Conservation (phyloP, 2,329 filamentous ascomycete genomes). For the Aspergillus fijiensis region DNA sequence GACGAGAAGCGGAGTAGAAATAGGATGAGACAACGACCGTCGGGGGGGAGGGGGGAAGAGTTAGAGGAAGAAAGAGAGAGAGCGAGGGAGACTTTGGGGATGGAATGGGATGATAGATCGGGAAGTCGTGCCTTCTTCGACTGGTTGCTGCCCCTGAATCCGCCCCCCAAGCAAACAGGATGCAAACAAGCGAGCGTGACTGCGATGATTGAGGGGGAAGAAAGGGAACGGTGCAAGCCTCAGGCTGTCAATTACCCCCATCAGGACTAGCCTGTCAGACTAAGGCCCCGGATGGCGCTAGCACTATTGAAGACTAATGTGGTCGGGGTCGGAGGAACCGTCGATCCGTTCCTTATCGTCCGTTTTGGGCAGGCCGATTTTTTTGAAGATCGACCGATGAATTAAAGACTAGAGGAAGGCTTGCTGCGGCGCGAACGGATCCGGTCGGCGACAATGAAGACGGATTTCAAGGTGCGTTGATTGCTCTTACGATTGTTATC, state of each 20-base stretch:
- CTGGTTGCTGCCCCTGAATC: constrained; percentile 36
- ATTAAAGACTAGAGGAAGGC: constrained; percentile 13
- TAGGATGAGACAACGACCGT: constrained; percentile 15
- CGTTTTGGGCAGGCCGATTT: constrained; percentile 22
- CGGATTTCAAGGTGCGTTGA: constrained; percentile 81
- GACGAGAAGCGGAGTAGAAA: neutral
- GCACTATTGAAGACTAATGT: constrained; percentile 24
- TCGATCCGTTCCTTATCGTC: constrained; percentile 29
- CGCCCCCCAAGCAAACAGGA: constrained; percentile 11
- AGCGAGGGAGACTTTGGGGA: neutral
- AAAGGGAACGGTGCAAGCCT: neutral
- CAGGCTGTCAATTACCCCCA: neutral
- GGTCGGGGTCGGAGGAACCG: constrained; percentile 28
- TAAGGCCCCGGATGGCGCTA: constrained; percentile 33
- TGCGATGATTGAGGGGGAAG: constrained; percentile 17
- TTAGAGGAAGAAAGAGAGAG: constrained; percentile 17
- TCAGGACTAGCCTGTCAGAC: neutral
- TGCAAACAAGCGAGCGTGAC: constrained; percentile 20
- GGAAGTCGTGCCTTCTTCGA: constrained; percentile 18
- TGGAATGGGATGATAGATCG: constrained; percentile 1
- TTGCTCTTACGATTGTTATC: neutral
- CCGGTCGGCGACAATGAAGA: constrained; percentile 72
- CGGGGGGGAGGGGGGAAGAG: constrained; percentile 13
- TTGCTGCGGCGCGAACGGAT: constrained; percentile 19
- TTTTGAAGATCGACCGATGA: constrained; percentile 17